Conservation (phyloP, 2,329 filamentous ascomycete species). For the Pyricularia grisea region DNA sequence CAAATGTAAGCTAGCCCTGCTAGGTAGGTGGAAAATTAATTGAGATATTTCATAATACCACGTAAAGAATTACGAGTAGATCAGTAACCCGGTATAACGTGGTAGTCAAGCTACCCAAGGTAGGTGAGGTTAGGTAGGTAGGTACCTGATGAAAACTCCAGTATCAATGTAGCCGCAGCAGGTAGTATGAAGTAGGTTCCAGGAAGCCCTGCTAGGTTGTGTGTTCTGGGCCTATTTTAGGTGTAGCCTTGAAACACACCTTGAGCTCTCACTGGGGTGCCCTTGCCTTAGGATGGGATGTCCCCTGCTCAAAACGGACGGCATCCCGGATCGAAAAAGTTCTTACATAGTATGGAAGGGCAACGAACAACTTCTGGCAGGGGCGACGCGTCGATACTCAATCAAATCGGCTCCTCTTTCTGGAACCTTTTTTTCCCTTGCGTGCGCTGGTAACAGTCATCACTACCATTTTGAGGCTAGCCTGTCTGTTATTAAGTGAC, state of each 20-base stretch:
- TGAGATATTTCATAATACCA: background rate
- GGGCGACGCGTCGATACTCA: background rate
- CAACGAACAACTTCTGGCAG: background rate
- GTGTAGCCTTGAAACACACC: background rate
- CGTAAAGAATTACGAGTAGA: background rate
- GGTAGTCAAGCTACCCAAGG: too few relatives aligned
- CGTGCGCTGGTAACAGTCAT: background rate
- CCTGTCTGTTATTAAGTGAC: background rate
- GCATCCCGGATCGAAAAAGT: background rate
- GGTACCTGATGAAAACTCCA: too few relatives aligned
- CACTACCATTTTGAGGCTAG: background rate
- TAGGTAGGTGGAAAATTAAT: background rate
- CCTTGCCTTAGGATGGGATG: background rate
- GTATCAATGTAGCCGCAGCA: too few relatives aligned
- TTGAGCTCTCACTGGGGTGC: background rate
- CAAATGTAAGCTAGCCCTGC: background rate
- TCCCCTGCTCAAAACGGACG: background rate
- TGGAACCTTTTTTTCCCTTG: background rate
- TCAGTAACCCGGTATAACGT: background rate
- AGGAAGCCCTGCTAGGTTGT: too few relatives aligned
- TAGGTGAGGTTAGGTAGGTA: too few relatives aligned
- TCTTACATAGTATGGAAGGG: background rate
- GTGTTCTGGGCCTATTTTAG: background rate
- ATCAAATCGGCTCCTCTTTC: background rate
- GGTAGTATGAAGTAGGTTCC: too few relatives aligned